Conservation (phyloP, 495 filamentous ascomycete species). For the Oleoguttula mirabilis region DNA sequence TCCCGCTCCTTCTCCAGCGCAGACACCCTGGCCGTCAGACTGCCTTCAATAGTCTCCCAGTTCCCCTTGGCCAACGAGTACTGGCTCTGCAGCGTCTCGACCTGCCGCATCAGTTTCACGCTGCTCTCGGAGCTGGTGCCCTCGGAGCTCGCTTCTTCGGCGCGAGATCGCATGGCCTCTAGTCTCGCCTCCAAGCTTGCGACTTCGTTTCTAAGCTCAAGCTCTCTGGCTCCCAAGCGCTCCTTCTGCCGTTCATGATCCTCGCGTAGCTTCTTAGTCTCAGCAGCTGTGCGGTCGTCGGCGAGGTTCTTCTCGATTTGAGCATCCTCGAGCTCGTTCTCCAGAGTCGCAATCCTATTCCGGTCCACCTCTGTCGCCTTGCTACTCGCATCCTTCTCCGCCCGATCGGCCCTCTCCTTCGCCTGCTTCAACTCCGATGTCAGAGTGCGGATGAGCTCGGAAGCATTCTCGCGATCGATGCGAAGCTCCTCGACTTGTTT, state of each 20-base stretch:
- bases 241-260: conserved; percentile 66
- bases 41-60: conserved; percentile 90
- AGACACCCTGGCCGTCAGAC: conserved; percentile 58
- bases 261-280: conserved; percentile 56
- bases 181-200: conserved; percentile 74
- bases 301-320: conserved; percentile 66
- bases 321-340: conserved; percentile 56
- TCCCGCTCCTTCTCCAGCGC: conserved; percentile 82
- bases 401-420: conserved; percentile 51
- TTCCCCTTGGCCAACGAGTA: conserved; percentile 91
- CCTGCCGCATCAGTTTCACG: conserved; percentile 80
- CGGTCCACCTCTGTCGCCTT: conserved; percentile 40
- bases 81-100: conserved; percentile 92
- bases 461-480: conserved; percentile 54
- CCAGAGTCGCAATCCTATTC: conserved; percentile 32
- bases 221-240: conserved; percentile 53
- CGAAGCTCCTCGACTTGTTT: conserved; percentile 58
- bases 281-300: conserved; percentile 55
- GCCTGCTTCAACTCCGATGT: conserved; percentile 59
- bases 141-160: conserved; percentile 74
- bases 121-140: conserved; percentile 59
- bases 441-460: conserved; percentile 53
- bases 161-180: conserved; percentile 70
- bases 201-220: conserved; percentile 75
- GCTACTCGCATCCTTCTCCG: conserved; percentile 58